Evolutionary conservation across 2,329 filamentous ascomycete genomes (phyloP).

Genomic region (Cryphonectria carpinicola): DNA sequence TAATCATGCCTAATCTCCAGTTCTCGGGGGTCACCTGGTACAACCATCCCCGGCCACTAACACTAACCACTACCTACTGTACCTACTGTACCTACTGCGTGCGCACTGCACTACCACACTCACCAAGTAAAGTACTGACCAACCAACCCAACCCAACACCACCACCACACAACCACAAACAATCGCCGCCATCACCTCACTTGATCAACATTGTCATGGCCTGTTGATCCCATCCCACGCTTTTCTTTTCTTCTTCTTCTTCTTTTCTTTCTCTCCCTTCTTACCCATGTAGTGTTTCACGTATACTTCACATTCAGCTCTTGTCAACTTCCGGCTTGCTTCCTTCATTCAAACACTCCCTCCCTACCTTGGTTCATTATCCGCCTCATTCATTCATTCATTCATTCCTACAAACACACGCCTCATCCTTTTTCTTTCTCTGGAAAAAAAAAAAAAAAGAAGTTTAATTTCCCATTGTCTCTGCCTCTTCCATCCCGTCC

Average conservation of each 20-base stretch:
- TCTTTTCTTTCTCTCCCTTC: constrained; percentile 1
- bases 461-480: neutral
- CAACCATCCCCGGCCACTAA: constrained; percentile 9
- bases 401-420: neutral
- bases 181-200: neutral
- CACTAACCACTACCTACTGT: no score
- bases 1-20: neutral
- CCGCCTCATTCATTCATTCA: neutral
- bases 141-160: neutral
- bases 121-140: neutral
- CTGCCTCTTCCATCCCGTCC: neutral
- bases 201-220: constrained; percentile 4
- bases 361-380: neutral
- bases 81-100: no score
- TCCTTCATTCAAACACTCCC: neutral
- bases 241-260: neutral
- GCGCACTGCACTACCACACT: neutral
- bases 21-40: constrained; percentile 24
- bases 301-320: neutral
- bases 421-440: no score
- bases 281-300: neutral
- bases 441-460: no score
- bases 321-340: neutral
- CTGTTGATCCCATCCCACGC: constrained; percentile 23
- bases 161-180: neutral